Base-by-base conservation (phyloP, 2,329 filamentous ascomycete species). In the Catunica adiposa region DNA sequence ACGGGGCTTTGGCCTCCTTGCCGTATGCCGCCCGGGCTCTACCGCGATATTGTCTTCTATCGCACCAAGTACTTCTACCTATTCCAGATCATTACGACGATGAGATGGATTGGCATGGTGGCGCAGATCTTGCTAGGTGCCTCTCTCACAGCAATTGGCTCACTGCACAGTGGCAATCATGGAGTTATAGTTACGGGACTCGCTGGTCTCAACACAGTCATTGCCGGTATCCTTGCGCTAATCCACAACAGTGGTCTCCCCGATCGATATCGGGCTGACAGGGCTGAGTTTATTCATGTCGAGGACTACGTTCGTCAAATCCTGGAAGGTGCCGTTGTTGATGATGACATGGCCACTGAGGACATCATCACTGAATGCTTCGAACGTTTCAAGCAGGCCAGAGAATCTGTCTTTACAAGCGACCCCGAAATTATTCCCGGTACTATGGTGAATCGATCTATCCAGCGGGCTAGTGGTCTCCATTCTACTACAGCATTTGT, bases 161-260 rank as follows among this genome's bases (percentile, higher is more conserved):
- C 73, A 5, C 61, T 71, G 53, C 65, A 69, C 6, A 57, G 61
- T 23, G 57, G 63, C 11, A 56, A 69, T 11, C 40, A 31, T 31
- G 69, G 70, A 11, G 69, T 66, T 1, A 63, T 68, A 15, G 74
- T 77, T 56, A 76, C 74, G 1, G 58, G 71, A n/a, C 68, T 77
- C 6, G 74, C 72, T 1, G 73, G 72, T 4, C 61, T 69, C 57
- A 77, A 76, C 62, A 78, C 75, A 0, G 63, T 74, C 55, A 66
- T 71, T 42, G 72, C 75, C 6, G 75, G 75, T 1, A 61, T 77
- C 5, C 66, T 78, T 3, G 75, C 73, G 2, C 65, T 77, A 15
- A 61, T 78, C 57, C 73, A 77, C 63, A 77, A 77, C 61, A 76
- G 73, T 58, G 75, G 75, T 1, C 62, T 78, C 17, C 74, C 75